phyloP scores from a whole-genome alignment of 495 filamentous ascomycete species.

The Xylaria palmicola region DNA sequence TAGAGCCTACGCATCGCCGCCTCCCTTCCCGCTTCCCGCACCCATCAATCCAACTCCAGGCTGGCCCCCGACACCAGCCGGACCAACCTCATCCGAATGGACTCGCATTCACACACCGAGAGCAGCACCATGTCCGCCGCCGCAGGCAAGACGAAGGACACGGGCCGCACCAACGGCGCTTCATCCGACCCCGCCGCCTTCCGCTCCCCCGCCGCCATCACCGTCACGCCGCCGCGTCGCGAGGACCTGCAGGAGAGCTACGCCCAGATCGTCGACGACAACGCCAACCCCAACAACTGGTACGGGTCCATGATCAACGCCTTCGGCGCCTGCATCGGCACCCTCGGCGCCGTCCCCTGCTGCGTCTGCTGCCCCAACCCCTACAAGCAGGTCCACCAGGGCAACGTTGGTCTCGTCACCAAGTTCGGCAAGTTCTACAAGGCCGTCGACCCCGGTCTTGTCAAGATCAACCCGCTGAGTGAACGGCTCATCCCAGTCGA shows the following conservation, averaged over 20 bases:
- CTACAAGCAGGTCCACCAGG: slow-evolving; percentile 90
- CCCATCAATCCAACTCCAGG: neutral
- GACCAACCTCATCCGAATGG: slow-evolving; percentile 7
- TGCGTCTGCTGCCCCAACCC: slow-evolving; percentile 93
- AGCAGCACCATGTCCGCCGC: slow-evolving; percentile 20
- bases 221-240: slow-evolving; percentile 75
- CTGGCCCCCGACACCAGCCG: slow-evolving; percentile 11
- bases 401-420: slow-evolving; percentile 91
- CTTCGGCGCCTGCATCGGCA: slow-evolving; percentile 75
- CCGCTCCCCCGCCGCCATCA: slow-evolving; percentile 54
- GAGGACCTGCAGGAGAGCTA: slow-evolving; percentile 90
- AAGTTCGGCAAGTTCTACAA: slow-evolving; percentile 96
- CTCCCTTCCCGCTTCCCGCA: too few relatives aligned
- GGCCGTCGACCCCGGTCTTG: slow-evolving; percentile 93
- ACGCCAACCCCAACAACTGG: slow-evolving; percentile 79
- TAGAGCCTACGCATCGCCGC: too few relatives aligned
- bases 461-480: slow-evolving; percentile 96
- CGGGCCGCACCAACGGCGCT: slow-evolving; percentile 21
- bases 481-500: slow-evolving; percentile 89
- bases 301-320: slow-evolving; percentile 84
- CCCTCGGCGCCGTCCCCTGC: slow-evolving; percentile 85
- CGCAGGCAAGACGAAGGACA: slow-evolving; percentile 16
- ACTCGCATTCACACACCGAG: slow-evolving; percentile 14
- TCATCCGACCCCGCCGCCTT: slow-evolving; percentile 32
- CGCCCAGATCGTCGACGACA: slow-evolving; percentile 71